Percentiles rank a stretch among this genome's conserved stretches.
phyloP scores from a whole-genome alignment of 371 early-diverging fungal species.

The Mucor velutinosus region DNA sequence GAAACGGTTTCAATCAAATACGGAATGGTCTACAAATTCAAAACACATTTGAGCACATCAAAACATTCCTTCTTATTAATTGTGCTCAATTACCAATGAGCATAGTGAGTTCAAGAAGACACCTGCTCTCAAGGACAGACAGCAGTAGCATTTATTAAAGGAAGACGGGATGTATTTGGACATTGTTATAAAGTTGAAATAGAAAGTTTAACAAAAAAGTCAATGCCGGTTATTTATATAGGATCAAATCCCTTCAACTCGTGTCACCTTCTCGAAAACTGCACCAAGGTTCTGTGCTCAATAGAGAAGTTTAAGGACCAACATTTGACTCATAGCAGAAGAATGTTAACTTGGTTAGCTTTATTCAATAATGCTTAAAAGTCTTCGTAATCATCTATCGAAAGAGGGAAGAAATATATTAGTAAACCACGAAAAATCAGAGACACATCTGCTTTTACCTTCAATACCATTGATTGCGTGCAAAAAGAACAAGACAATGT shows the following conservation, averaged over 20 bases:
- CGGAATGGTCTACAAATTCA: neutral
- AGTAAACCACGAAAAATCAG: neutral
- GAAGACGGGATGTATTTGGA: neutral
- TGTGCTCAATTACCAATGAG: neutral
- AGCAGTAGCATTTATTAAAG: neutral
- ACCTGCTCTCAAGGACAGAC: neutral
- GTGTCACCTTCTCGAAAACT: neutral
- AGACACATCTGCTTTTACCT: constrained; percentile 32
- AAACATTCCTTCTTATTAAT: no score
- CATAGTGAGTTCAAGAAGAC: neutral
- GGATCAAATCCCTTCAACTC: neutral
- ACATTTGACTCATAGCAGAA: neutral
- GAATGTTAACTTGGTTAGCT: neutral
- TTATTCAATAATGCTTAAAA: constrained; percentile 14
- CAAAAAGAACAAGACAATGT: constrained; percentile 64
- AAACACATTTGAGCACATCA: no score
- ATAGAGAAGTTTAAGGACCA: neutral
- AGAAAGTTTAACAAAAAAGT: no score
- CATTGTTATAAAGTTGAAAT: neutral
- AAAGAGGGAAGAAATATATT: neutral
- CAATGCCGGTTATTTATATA: neutral
- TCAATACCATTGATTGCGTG: constrained; percentile 59
- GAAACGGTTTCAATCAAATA: neutral
- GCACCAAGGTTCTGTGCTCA: neutral
- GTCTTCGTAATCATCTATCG: constrained; percentile 25